Conservation (phyloP, 441 rosid genomes). For the Eutrema salsugineum region DNA sequence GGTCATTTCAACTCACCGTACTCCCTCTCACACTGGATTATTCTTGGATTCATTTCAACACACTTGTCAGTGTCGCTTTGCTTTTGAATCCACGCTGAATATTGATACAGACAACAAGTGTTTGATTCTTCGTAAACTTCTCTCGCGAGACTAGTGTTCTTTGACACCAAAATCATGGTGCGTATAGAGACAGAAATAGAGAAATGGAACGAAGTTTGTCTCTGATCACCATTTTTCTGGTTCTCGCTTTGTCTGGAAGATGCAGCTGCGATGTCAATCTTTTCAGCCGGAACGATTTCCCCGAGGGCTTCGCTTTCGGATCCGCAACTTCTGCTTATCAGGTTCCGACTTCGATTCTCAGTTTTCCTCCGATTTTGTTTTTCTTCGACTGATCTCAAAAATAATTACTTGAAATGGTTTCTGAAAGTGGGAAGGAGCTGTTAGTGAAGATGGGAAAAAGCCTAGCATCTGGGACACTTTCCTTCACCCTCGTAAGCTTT, state of each 20-base stretch:
- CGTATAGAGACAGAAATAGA: neutral
- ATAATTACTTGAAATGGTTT: neutral
- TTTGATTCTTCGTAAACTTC: no score
- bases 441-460: constrained; percentile 53
- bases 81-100: no score
- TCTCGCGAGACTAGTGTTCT: no score
- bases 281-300: constrained; percentile 45
- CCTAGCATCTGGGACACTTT: constrained; percentile 60
- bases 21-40: no score
- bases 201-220: neutral
- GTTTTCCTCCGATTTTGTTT: neutral
- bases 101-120: no score
- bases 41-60: no score
- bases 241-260: neutral
- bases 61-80: no score
- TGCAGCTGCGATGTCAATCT: neutral
- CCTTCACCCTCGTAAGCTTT: constrained; percentile 36
- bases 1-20: no score
- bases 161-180: no score
- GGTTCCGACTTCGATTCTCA: constrained; percentile 19
- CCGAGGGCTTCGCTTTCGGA: constrained; percentile 53
- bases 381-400: neutral
- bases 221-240: neutral
- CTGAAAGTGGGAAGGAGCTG: constrained; percentile 64
- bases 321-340: constrained; percentile 67